phyloP scores from a whole-genome alignment of 2,329 filamentous ascomycete genomes.

The Phaeosphaeriaceae sp. region DNA sequence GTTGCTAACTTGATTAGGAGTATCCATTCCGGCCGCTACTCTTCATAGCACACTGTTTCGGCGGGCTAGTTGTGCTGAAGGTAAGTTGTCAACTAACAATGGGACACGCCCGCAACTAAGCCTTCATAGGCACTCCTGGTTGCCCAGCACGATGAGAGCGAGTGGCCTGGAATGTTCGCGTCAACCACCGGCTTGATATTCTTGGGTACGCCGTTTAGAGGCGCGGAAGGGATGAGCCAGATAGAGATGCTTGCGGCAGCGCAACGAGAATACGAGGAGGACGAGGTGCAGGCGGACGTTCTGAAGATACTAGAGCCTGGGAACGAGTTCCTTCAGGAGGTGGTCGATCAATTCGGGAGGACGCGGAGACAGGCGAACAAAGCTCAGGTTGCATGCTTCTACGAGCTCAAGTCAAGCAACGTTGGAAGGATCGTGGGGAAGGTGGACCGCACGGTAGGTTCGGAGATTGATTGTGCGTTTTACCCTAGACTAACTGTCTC shows the following conservation, averaged over 20 bases:
- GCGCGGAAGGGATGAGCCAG: too few relatives aligned
- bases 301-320: slow-evolving; percentile 29
- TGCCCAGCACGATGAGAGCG: too few relatives aligned
- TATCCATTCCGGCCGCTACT: too few relatives aligned
- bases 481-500: too few relatives aligned
- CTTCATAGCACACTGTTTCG: slow-evolving; percentile 23
- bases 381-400: slow-evolving; percentile 29
- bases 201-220: too few relatives aligned
- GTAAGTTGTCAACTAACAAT: neutral
- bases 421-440: slow-evolving; percentile 35
- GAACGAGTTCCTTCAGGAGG: slow-evolving; percentile 26
- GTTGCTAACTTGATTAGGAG: too few relatives aligned
- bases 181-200: too few relatives aligned
- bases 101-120: too few relatives aligned
- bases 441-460: slow-evolving; percentile 7
- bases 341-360: slow-evolving; percentile 6
- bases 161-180: too few relatives aligned
- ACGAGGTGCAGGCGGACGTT: slow-evolving; percentile 20
- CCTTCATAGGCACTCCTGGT: too few relatives aligned
- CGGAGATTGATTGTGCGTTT: too few relatives aligned
- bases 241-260: too few relatives aligned
- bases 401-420: slow-evolving; percentile 30
- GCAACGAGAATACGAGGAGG: slow-evolving; percentile 2
- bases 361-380: slow-evolving; percentile 22
- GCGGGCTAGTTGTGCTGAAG: slow-evolving; percentile 34